These are phyloP conservation scores for Hypoxylon crocopeplum DNA, from an alignment of 495 filamentous ascomycete species.

Conservation along the genomic window DNA sequence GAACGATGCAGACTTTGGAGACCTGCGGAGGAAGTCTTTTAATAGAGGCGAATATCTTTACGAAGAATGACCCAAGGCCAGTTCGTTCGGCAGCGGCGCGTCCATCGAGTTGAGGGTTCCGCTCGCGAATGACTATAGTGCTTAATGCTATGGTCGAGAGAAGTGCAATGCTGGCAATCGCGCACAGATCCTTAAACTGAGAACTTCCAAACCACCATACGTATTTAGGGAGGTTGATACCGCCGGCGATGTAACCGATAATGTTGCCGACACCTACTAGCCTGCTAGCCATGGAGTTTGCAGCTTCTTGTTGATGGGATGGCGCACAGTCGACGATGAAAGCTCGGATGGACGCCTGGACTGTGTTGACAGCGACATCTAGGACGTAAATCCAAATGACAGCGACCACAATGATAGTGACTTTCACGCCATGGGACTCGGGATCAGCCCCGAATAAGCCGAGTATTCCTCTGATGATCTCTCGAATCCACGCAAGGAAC, in stretches of 20 bases:
- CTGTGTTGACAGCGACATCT: conserved; percentile 93
- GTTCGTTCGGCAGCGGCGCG: conserved; percentile 60
- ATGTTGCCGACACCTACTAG: conserved; percentile 86
- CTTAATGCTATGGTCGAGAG: conserved; percentile 69
- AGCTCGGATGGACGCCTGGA: conserved; percentile 86
- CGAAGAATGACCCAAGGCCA: conserved; percentile 81
- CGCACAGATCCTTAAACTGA: conserved; percentile 89
- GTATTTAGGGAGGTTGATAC: conserved; percentile 72
- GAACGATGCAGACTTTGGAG: conserved; percentile 80
- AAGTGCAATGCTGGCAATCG: conserved; percentile 76
- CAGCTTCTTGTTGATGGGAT: conserved; percentile 84
- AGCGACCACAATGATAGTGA: conserved; percentile 70
- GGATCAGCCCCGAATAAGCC: conserved; percentile 73
- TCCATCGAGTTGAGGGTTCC: conserved; percentile 77
- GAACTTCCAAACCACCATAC: conserved; percentile 80
- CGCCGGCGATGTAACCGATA: conserved; percentile 81
- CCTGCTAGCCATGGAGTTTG: conserved; percentile 87
- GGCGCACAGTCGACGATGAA: conserved; percentile 92
- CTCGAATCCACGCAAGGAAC: conserved; percentile 80
- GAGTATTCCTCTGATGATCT: conserved; percentile 74
- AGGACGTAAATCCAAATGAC: conserved; percentile 85
- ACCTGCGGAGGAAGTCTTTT: conserved; percentile 79
- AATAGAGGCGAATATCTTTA: conserved; percentile 75
- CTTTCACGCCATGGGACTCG: conserved; percentile 65
- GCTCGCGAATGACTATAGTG: conserved; percentile 70